Conservation (phyloP, 2,329 filamentous ascomycete species). For the Fonsecaea pedrosoi region DNA sequence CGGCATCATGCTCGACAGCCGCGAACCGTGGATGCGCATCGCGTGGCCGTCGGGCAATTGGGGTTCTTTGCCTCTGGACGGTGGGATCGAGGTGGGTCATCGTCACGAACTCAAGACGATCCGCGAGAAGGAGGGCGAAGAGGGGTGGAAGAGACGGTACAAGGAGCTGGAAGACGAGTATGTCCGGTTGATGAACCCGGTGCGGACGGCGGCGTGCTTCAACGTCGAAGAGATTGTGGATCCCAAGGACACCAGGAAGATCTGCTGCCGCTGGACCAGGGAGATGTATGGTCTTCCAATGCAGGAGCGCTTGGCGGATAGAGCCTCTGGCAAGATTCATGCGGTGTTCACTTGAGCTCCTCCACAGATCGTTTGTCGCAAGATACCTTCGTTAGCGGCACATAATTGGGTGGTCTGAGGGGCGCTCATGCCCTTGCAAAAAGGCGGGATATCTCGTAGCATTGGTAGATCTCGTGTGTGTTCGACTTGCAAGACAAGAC, state of each 20-base stretch:
- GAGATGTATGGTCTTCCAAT: constrained; percentile 64
- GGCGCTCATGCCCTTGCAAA: neutral
- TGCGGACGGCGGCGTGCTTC: constrained; percentile 68
- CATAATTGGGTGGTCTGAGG: neutral
- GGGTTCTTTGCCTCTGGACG: constrained; percentile 68
- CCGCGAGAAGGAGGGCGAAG: constrained; percentile 58
- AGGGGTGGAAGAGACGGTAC: constrained; percentile 62
- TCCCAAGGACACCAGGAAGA: constrained; percentile 63
- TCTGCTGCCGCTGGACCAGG: constrained; percentile 61
- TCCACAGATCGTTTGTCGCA: neutral
- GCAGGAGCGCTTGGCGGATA: constrained; percentile 55
- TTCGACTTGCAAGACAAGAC: neutral
- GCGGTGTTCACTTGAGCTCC: constrained; percentile 46
- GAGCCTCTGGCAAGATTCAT: constrained; percentile 51
- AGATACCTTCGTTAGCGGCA: neutral
- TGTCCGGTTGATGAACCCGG: constrained; percentile 67
- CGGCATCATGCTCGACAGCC: constrained; percentile 67
- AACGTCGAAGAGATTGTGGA: constrained; percentile 71
- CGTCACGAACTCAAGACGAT: constrained; percentile 61
- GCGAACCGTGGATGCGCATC: constrained; percentile 66
- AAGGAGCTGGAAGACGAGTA: constrained; percentile 67
- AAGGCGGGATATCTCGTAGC: neutral
- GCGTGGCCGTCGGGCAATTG: constrained; percentile 70
- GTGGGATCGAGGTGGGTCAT: constrained; percentile 70
- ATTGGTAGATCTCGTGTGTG: neutral